Evolutionary conservation across 2,329 filamentous ascomycete species (phyloP), one percentile per base, ranked within the genome.

Genomic region (Hyphodiscus sp.): DNA sequence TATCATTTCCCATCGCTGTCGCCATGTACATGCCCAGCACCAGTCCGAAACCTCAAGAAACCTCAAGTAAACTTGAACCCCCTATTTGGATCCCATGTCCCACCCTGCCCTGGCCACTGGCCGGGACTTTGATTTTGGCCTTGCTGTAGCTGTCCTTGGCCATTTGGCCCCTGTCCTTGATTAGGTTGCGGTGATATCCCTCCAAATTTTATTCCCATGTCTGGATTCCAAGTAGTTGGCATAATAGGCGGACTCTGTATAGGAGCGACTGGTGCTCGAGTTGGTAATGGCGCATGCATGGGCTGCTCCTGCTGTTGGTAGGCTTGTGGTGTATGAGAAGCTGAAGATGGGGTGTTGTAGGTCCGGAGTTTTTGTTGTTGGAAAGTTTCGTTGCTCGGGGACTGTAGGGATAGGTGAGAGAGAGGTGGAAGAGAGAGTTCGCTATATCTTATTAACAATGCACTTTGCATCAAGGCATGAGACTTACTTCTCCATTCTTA

Each of bases 121-220:
- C 33, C 33, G 2, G 16, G 11, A 2, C 16, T 13, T 38, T 38
- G 33, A 13, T 38, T 38, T n/a, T 13, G 33, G 33, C 33, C 33
- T n/a, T 38, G 33, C 11, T 13, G 33, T 38, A 10, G 33, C 11
- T 38, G 33, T 5, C 33, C 33, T n/a, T 5, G 33, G 13, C 33
- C 33, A 38, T 38, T 38, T n/a, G 11, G 11, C 16, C 33, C 47
- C 38, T 26, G 18, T 16, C 42, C 42, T 44, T 44, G 42, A 44
- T 44, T 44, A 19, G 42, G 47, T 15, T 41, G 47, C 16, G 18
- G 47, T 15, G 18, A 19, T n/a, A 10, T 4, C 13, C 73, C 77
- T 1, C 81, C 81, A 69, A 96, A 95, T 53, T 83, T 85, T 63
- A 95, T 94, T 0, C 86, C 87, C 76, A 89, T 85, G 1, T 86